Evolutionary conservation across 139 green algal species (phyloP), one percentile per base, ranked within the genome.

Genomic region (Haematococcus sp.): DNA sequence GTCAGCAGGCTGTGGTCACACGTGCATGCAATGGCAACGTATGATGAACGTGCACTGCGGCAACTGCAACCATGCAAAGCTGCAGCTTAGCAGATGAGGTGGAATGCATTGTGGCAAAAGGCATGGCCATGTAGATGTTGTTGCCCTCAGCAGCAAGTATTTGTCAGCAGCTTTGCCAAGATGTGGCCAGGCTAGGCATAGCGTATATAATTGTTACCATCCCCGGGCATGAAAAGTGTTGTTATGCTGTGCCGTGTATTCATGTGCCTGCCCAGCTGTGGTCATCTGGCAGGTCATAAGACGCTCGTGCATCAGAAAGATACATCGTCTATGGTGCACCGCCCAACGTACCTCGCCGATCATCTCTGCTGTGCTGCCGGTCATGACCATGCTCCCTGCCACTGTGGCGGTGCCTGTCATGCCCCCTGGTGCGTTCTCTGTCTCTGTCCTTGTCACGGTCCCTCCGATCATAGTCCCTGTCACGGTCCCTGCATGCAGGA

Each of bases 151-250:
- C 40, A n/a, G 70, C 69, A 76, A 73, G 34, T 49, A 63, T 17
- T 31, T 59, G 55, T 74, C 68, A 35, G 63, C 64, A 25, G 20
- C 22, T 35, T 66, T 81, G 16, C 59, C 43, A 66, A 2, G 19
- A 34, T 75, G 33, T 63, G 49, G 9, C 35, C 23, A 34, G 34
- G 22, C 49, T 78, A 72, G 72, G 72, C 64, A 73, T 78, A 78
- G 72, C 72, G 72, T 78, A 78, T 78, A 78, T 78, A 68, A 67
- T 51, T 4, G 27, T n/a, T 4, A 34, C 16, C 72, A 78, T 76
- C 70, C 44, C n/a, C 4, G 70, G 70, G 70, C 61, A 4, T 43
- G 46, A 20, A 60, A 25, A 27, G n/a, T 44, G 20, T 31, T 34
- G n/a, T n/a, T n/a, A n/a, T n/a, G n/a, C n/a, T n/a, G n/a, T n/a